Base-by-base conservation (phyloP, 2,329 filamentous ascomycete genomes). In the Uncinocarpus reesii region DNA sequence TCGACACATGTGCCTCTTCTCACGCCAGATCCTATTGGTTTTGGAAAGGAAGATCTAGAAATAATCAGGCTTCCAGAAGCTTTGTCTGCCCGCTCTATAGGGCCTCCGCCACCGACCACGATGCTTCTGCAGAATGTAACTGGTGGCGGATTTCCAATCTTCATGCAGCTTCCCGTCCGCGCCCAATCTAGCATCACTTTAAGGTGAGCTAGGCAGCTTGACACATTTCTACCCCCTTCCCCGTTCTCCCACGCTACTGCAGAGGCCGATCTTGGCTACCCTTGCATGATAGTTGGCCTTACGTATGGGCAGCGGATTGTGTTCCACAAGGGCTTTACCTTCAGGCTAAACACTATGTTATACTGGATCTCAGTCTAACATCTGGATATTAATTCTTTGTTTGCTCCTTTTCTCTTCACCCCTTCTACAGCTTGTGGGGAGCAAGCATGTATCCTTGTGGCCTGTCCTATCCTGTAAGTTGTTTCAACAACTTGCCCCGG, bases 291-390 rank as follows among this genome's bases (percentile, higher is more conserved):
- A 54, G 63, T 63, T 62, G 60, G 60, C 51, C 53, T 48, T 51
- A 49, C 52, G 49, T 57, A 49, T 40, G 56, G 56, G 56, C 52
- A 54, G 53, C 59, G 57, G 52, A 56, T 51, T 51, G 53, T 51
- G 63, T 64, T 61, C 52, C 60, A 65, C 63, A 56, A 55, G 48
- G 48, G 35, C 51, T 54, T 49, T 52, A 40, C 53, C 56, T 56
- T 55, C 53, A 51, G 56, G 47, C 55, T 55, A 53, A 49, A 51
- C 41, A 53, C 41, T 47, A 48, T 55, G 45, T 32, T 50, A 43
- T 42, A 42, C 46, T 37, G 32, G 29, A 48, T 43, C 23, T 20
- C 38, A 42, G 46, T 48, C 35, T 42, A 43, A 43, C 23, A 20
- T 42, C 38, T 42, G 46, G 37, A 36, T 48, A 21, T n/a, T 38